Percentiles rank a stretch among this genome's conserved stretches.
phyloP scores from a whole-genome alignment of 2,329 filamentous ascomycete species.

The Peltaster fructicola region DNA sequence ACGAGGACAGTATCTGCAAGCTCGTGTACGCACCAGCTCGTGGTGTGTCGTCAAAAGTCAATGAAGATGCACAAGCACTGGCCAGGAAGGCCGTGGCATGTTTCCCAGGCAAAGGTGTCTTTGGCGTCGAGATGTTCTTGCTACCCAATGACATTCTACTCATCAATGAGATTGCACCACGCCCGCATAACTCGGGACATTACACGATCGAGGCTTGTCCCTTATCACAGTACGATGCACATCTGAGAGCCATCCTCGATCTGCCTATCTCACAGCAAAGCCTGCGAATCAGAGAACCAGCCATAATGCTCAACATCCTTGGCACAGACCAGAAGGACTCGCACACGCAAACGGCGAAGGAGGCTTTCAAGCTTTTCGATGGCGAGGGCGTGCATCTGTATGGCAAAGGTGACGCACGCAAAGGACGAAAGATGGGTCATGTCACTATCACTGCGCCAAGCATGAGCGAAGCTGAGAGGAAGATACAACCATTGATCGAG shows the following conservation, averaged over 20 bases:
- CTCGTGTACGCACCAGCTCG: constrained; percentile 76
- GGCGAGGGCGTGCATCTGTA: constrained; percentile 54
- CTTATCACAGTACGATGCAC: constrained; percentile 81
- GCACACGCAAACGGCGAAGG: constrained; percentile 39
- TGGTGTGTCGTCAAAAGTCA: constrained; percentile 42
- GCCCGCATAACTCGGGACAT: constrained; percentile 82
- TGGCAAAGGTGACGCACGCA: constrained; percentile 69
- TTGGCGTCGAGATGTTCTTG: constrained; percentile 93
- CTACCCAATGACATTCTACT: constrained; percentile 52
- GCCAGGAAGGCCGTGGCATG: constrained; percentile 62
- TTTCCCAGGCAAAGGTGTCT: constrained; percentile 79
- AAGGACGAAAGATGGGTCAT: constrained; percentile 87
- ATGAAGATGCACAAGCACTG: constrained; percentile 51
- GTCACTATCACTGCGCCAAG: constrained; percentile 61
- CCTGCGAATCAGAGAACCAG: constrained; percentile 39
- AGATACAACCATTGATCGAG: constrained; percentile 52
- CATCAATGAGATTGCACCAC: constrained; percentile 73
- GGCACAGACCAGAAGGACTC: constrained; percentile 50
- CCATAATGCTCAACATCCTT: constrained; percentile 69
- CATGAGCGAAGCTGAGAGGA: constrained; percentile 48
- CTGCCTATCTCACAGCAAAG: constrained; percentile 35
- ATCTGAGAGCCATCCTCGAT: constrained; percentile 68
- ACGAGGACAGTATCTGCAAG: constrained; percentile 78
- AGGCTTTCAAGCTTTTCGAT: constrained; percentile 29
- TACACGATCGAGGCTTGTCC: constrained; percentile 86